Base-by-base conservation (phyloP, 495 filamentous ascomycete genomes). In the Aspergillus heteromorphus region DNA sequence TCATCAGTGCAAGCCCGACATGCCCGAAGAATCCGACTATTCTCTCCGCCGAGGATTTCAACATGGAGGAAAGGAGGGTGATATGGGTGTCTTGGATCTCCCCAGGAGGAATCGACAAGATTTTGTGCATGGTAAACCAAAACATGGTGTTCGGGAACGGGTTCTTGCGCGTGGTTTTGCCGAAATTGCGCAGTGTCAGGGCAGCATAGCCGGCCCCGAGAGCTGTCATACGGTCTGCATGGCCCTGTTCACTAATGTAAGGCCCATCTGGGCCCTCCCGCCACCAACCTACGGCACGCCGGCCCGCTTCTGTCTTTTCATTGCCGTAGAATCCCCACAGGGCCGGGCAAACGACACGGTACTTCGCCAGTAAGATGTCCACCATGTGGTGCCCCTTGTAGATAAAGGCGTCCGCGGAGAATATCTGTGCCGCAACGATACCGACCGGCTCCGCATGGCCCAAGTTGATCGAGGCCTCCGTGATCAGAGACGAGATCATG, bases 331-430 rank as follows among this genome's bases (percentile, higher is more conserved):
- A 85, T 17, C 95, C 95, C 67, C 88, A 97, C 10, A 99, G 75
- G 10, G 91, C 85, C 4, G 95, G 92, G 62, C 91, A 96, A 21
- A 82, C 77, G 5, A 85, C 75, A 38, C 88, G 83, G 56, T 89
- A 86, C 65, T 97, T 96, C 25, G 93, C 91, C 64, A 95, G 81
- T 18, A 97, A 69, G 49, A 97, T 87, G 58, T 97, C 92, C 40
- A 91, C 86, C 58, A 97, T 73, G 11, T 84, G 81, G 29, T 75
- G 68, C 2, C 87, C 89, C 25, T 88, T 79, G 79, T 86, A 89
- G 16, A 77, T 71, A 59, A 90, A 87, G 0, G 78, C 68, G 0
- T 81, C 73, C 17, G 79, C 73, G 3, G 90, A 84, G 62, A 96
- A 92, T 19, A 92, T 81, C 43, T 84, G 81, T 16, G 84, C 85